Conservation (phyloP, 495 filamentous ascomycete species). For the Xylaria venustula region DNA sequence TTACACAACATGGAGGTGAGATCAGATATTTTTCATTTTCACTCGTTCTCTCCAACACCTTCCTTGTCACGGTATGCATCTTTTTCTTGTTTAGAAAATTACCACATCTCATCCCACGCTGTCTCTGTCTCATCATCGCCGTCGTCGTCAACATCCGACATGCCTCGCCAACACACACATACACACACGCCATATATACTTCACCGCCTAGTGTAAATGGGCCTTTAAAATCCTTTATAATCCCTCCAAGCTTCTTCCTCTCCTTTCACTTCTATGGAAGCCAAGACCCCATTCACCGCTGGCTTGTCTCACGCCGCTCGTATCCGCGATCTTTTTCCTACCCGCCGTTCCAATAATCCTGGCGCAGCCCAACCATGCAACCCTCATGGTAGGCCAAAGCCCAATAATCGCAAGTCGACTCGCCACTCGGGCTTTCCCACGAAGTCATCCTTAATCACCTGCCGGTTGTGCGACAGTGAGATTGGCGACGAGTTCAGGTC, state of each 20-base stretch:
- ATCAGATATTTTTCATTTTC: slow-evolving; percentile 3
- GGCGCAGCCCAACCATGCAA: slow-evolving; percentile 9
- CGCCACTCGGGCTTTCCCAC: slow-evolving; percentile 9
- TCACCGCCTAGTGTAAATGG: slow-evolving; percentile 13
- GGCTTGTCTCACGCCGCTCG: slow-evolving; percentile 12
- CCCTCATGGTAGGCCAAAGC: slow-evolving; percentile 15
- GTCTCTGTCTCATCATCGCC: not conserved
- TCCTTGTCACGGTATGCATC: not conserved
- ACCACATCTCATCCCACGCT: not conserved
- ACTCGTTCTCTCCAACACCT: not conserved
- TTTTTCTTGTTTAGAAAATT: not conserved
- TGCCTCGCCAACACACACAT: slow-evolving; percentile 15
- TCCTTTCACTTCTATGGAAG: slow-evolving; percentile 2
- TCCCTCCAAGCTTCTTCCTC: not conserved
- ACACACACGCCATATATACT: slow-evolving; percentile 5
- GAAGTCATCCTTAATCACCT: slow-evolving; percentile 19
- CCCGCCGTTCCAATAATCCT: slow-evolving; percentile 6
- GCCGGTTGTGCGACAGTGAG: slow-evolving; percentile 28
- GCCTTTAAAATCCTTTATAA: slow-evolving; percentile 6
- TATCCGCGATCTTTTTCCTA: not conserved
- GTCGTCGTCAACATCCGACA: not conserved
- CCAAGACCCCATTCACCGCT: slow-evolving; percentile 9
- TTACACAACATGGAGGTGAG: slow-evolving; percentile 17
- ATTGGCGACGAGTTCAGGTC: slow-evolving; percentile 25
- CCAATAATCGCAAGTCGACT: slow-evolving; percentile 24